Evolutionary conservation across 768 basidiomycete species (phyloP).

Genomic region (Rhodotorula diobovata): DNA sequence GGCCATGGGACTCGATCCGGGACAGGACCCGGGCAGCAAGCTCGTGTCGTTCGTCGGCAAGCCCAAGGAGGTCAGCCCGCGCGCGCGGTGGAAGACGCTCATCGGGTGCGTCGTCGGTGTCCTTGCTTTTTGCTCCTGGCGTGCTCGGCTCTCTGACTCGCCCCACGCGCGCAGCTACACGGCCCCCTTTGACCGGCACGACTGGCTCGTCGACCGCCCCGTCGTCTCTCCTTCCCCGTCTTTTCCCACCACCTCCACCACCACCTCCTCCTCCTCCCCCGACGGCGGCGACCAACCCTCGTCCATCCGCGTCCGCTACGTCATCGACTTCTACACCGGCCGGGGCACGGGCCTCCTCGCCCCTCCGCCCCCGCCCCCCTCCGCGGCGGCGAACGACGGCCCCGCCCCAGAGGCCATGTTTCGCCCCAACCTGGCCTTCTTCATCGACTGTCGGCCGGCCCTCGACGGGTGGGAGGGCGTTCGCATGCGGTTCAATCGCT

Average conservation of each 20-base stretch:
- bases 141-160: too few relatives aligned
- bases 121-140: not conserved
- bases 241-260: not conserved
- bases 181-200: slow-evolving; percentile 91
- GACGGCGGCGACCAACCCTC: not conserved
- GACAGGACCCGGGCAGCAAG: slow-evolving; percentile 54
- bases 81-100: slow-evolving; percentile 73
- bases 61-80: slow-evolving; percentile 71
- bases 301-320: slow-evolving; percentile 79
- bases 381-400: not conserved
- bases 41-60: slow-evolving; percentile 87
- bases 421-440: slow-evolving; percentile 66
- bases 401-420: slow-evolving; percentile 42
- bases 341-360: slow-evolving; percentile 46
- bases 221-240: slow-evolving; percentile 1
- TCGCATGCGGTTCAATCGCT: slow-evolving; percentile 55
- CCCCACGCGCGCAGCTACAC: slow-evolving; percentile 61
- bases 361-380: slow-evolving; percentile 5
- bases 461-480: slow-evolving; percentile 91
- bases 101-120: slow-evolving; percentile 69
- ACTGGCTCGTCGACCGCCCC: slow-evolving; percentile 93
- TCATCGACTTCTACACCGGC: slow-evolving; percentile 98
- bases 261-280: not conserved
- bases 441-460: slow-evolving; percentile 88
- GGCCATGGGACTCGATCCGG: slow-evolving; percentile 41